These are phyloP conservation scores for Pyracantha coccinea DNA, from an alignment of 331 rosid genomes.

Conservation along the genomic window DNA sequence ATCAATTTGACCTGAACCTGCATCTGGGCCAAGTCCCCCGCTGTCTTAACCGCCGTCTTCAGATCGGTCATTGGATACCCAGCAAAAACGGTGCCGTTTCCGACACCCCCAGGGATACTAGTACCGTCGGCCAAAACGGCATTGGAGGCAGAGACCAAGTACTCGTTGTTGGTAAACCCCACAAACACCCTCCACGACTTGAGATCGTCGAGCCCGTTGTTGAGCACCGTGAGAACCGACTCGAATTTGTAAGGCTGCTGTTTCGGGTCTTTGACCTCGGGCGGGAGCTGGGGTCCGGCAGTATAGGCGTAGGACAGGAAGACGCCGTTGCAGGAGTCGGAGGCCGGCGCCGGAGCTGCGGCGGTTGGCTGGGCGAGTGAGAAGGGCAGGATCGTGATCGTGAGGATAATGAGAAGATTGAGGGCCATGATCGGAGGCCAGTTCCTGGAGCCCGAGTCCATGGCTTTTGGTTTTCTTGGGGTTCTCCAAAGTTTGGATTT, in stretches of 20 bases:
- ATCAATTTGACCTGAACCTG: constrained; percentile 49
- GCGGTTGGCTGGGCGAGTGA: constrained; percentile 19
- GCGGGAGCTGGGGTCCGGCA: constrained; percentile 38
- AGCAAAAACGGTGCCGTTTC: constrained; percentile 67
- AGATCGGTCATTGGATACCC: constrained; percentile 83
- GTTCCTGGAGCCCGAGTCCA: constrained; percentile 15
- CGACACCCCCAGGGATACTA: constrained; percentile 42
- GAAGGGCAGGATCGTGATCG: background rate
- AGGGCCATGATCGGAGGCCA: constrained; percentile 15
- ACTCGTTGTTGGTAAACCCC: constrained; percentile 68
- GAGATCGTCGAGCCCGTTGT: constrained; percentile 74
- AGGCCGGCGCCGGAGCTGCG: constrained; percentile 30
- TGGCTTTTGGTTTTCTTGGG: background rate
- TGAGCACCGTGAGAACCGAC: constrained; percentile 59
- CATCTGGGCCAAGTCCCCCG: constrained; percentile 88
- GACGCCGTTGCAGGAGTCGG: constrained; percentile 57
- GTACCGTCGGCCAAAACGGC: constrained; percentile 62
- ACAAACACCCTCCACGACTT: constrained; percentile 84
- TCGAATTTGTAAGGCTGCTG: constrained; percentile 70
- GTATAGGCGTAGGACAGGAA: constrained; percentile 54
- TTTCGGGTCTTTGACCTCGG: constrained; percentile 24
- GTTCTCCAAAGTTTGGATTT: constrained; percentile 4
- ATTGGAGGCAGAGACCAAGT: constrained; percentile 58
- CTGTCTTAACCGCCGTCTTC: constrained; percentile 83
- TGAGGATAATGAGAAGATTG: constrained; percentile 1